phyloP scores from a whole-genome alignment of 2,329 filamentous ascomycete species.

The Chaetomiaceae sp. region DNA sequence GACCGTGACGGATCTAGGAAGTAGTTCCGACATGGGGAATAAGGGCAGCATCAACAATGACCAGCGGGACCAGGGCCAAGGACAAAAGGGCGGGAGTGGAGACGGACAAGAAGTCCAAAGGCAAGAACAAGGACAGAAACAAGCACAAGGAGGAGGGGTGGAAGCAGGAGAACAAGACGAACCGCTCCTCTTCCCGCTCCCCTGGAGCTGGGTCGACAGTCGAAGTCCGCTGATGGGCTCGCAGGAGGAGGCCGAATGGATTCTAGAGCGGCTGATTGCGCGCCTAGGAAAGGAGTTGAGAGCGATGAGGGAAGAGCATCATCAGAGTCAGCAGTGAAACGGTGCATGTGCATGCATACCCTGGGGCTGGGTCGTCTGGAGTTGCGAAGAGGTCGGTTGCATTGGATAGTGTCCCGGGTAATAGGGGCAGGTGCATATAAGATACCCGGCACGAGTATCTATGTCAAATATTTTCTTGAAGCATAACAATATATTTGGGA shows the following conservation, averaged over 20 bases:
- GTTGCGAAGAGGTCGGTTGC: too few relatives aligned
- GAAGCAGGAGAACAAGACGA: slow-evolving; percentile 14
- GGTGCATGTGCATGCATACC: neutral
- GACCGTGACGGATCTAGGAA: too few relatives aligned
- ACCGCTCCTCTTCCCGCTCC: too few relatives aligned
- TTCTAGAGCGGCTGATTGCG: slow-evolving; percentile 37
- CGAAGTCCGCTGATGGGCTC: slow-evolving; percentile 9
- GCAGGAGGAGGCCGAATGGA: slow-evolving; percentile 14
- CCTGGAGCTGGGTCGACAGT: slow-evolving; percentile 69
- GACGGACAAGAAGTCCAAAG: too few relatives aligned
- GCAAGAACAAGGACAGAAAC: neutral
- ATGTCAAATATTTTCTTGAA: too few relatives aligned
- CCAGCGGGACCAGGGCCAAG: neutral
- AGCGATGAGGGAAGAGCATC: slow-evolving; percentile 24
- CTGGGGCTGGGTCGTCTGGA: neutral
- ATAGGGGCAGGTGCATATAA: neutral
- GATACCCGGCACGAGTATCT: too few relatives aligned
- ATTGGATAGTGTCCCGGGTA: too few relatives aligned
- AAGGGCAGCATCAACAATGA: neutral
- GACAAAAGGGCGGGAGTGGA: neutral
- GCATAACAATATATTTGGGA: too few relatives aligned
- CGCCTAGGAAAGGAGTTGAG: slow-evolving; percentile 50
- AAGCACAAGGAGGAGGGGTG: neutral
- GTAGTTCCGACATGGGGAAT: neutral
- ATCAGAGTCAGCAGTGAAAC: neutral